Base-by-base conservation (phyloP, 164 flowering plant genomes). In the Tetrastigma voinierianum region DNA sequence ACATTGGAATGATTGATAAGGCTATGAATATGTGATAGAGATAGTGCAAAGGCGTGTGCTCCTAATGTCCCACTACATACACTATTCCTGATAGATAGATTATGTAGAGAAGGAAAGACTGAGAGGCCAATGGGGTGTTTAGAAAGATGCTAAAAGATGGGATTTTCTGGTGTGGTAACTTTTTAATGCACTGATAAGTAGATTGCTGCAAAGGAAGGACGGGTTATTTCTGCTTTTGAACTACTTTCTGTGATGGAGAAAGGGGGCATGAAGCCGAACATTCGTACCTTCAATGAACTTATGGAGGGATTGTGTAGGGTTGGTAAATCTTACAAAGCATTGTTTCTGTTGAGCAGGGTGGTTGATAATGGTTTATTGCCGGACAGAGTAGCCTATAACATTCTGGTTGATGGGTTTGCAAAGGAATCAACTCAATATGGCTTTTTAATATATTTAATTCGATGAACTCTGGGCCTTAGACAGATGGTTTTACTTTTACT, bases 221-320 rank as follows among this genome's bases (percentile, higher is more conserved):
- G 18, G 18, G 48, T 62, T 8, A 6, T 69, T n/a, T 23, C 61
- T 25, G 78, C 83, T 62, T 69, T 77, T 68, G 73, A 74, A 59
- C 57, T 77, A 51, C 77, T 72, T 46, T 57, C 66, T 65, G 45
- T 61, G 52, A 77, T 80, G 83, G 77, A 71, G 18, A 67, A 59
- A 69, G 57, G 62, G 24, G 60, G 49, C 3, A 64, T 72, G 61
- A 70, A 61, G 51, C 79, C 83, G 4, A 70, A n/a, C 60, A 67
- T 72, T 1, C 56, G 69, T 13, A 80, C 74, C n/a, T 77, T 67
- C 65, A 80, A 80, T 63, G 72, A 61, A 61, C 76, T n/a, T n/a
- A 67, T 80, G 10, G 73, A 70, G n/a, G 83, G 81, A 23, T 60
- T 77, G 61, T 77, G 81, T 64, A 77, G 64, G 65, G 68, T 57